Percentiles rank a stretch among this genome's conserved stretches.
Evolutionary conservation across 2,329 filamentous ascomycete species (phyloP).

Genomic region (Talaromyces sp.): DNA sequence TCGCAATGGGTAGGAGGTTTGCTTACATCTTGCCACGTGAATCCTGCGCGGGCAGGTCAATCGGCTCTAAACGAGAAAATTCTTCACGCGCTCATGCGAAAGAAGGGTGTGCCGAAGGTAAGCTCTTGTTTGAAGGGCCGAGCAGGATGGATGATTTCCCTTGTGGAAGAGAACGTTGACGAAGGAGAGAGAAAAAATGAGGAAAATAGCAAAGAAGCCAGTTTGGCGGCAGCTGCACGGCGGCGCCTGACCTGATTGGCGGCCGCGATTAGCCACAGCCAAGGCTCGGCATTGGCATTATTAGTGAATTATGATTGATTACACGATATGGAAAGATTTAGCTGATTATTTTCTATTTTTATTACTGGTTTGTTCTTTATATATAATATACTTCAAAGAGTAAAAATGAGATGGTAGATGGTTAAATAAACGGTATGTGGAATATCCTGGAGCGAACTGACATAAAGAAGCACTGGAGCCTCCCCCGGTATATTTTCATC

Average conservation of each 20-base stretch:
- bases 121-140: background rate
- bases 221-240: background rate
- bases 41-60: constrained; percentile 9
- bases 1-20: background rate
- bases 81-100: constrained; percentile 7
- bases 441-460: background rate
- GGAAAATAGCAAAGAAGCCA: background rate
- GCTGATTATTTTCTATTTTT: too few relatives aligned
- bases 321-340: too few relatives aligned
- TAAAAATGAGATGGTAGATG: too few relatives aligned
- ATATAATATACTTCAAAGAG: too few relatives aligned
- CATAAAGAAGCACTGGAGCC: too few relatives aligned
- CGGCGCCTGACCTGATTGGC: background rate
- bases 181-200: background rate
- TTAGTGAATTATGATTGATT: too few relatives aligned
- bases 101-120: background rate
- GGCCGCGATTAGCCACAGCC: background rate
- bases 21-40: constrained; percentile 13
- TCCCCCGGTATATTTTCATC: too few relatives aligned
- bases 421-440: background rate
- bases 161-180: background rate
- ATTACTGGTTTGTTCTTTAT: too few relatives aligned
- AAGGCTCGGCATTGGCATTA: background rate
- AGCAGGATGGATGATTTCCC: background rate
- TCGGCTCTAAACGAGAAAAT: constrained; percentile 2